These are phyloP conservation scores for Aspergillus aculeatus DNA, from an alignment of 2,329 filamentous ascomycete genomes.

Conservation along the genomic window DNA sequence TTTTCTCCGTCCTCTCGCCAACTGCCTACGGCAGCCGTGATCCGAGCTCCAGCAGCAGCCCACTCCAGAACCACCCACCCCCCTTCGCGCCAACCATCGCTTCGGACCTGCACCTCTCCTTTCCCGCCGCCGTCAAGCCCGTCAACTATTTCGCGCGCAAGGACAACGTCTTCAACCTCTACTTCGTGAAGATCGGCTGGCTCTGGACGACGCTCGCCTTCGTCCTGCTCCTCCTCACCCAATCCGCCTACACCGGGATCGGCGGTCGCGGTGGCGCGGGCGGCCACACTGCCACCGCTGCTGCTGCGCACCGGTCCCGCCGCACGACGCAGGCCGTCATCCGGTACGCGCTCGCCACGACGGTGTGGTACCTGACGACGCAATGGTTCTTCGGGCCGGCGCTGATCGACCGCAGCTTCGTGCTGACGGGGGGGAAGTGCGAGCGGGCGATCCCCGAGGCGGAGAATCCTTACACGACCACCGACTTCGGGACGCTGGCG, in stretches of 20 bases:
- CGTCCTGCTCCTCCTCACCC: slow-evolving; percentile 64
- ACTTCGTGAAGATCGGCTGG: slow-evolving; percentile 97
- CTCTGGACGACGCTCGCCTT: slow-evolving; percentile 82
- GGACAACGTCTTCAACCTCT: slow-evolving; percentile 83
- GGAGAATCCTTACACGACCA: slow-evolving; percentile 20
- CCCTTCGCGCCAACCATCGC: slow-evolving; percentile 38
- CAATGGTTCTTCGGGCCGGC: slow-evolving; percentile 96
- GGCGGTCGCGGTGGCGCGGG: not conserved
- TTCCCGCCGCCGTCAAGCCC: slow-evolving; percentile 16
- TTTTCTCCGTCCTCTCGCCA: slow-evolving; percentile 78
- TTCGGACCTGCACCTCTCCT: slow-evolving; percentile 29
- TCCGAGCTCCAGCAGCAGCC: not conserved
- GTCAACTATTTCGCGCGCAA: slow-evolving; percentile 86
- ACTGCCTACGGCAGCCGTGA: slow-evolving; percentile 52
- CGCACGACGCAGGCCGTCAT: slow-evolving; percentile 58
- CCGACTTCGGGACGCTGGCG: slow-evolving; percentile 50
- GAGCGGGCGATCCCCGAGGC: slow-evolving; percentile 56
- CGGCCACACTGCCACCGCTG: slow-evolving; percentile 31
- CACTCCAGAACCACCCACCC: slow-evolving; percentile 60
- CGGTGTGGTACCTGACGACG: slow-evolving; percentile 80
- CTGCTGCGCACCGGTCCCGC: slow-evolving; percentile 42
- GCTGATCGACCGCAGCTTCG: slow-evolving; percentile 85
- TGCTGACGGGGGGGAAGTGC: slow-evolving; percentile 84
- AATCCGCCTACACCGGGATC: slow-evolving; percentile 52
- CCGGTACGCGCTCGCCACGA: slow-evolving; percentile 71